A percentile compares a stretch with the other conserved stretches of the same genome.
Conservation (phyloP, 768 basidiomycete genomes). For the Russula ochroleuca region DNA sequence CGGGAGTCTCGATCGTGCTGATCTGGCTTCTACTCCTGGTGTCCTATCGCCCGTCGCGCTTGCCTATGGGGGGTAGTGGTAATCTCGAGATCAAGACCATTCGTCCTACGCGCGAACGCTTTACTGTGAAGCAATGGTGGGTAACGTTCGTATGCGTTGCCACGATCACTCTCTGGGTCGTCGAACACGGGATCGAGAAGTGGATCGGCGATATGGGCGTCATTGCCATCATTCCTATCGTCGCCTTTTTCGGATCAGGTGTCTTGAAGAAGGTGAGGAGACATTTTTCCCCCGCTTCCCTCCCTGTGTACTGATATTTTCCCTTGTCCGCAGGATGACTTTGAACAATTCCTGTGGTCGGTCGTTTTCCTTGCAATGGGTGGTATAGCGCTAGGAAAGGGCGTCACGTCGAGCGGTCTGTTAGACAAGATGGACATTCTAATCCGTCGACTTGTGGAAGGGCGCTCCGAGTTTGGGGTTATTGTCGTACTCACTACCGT, state of each 20-base stretch:
- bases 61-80: constrained; percentile 69
- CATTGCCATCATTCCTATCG: constrained; percentile 88
- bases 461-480: constrained; percentile 60
- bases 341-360: constrained; percentile 91
- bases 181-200: constrained; percentile 72
- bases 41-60: constrained; percentile 70
- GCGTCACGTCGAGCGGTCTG: constrained; percentile 85
- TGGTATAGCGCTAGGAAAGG: constrained; percentile 92
- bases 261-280: constrained; percentile 81
- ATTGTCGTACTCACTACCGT: constrained; percentile 51
- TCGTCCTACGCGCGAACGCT: constrained; percentile 73
- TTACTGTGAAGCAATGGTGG: constrained; percentile 85
- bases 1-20: constrained; percentile 74
- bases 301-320: neutral
- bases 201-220: constrained; percentile 95
- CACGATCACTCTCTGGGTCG: constrained; percentile 89
- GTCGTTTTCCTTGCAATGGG: constrained; percentile 98
- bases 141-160: constrained; percentile 75
- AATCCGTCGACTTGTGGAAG: constrained; percentile 58
- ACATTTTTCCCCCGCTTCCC: neutral
- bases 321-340: constrained; percentile 64
- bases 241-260: constrained; percentile 91
- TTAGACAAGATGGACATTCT: constrained; percentile 68
- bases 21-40: constrained; percentile 89
- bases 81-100: constrained; percentile 82